Evolutionary conservation across 2,329 filamentous ascomycete genomes (phyloP).

Genomic region (Aquanectria penicillioides): DNA sequence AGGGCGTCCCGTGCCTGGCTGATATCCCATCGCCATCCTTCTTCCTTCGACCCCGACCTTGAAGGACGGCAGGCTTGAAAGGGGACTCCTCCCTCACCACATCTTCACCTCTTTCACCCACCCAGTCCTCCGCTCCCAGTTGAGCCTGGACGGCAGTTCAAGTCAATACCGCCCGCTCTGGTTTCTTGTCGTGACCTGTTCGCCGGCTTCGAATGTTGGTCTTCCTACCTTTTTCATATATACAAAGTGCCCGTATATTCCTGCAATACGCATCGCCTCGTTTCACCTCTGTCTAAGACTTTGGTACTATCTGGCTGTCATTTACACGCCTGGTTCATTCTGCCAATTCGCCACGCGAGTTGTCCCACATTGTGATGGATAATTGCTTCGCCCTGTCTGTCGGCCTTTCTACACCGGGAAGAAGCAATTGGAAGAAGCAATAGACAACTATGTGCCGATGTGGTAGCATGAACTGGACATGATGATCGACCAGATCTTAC

Average conservation of each 20-base stretch:
- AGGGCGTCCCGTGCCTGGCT: constrained; percentile 40
- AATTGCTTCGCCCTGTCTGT: not conserved
- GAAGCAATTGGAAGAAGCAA: constrained; percentile 14
- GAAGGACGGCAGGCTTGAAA: constrained; percentile 23
- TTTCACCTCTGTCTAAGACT: not conserved
- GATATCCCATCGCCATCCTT: constrained; percentile 26
- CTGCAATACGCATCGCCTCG: not conserved
- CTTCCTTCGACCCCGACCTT: constrained; percentile 24
- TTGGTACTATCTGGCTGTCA: not conserved
- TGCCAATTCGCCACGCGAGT: not conserved
- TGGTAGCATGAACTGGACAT: constrained; percentile 1
- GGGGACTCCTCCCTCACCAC: constrained; percentile 14
- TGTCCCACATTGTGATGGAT: not conserved
- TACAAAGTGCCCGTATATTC: not conserved
- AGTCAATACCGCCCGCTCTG: constrained; percentile 13
- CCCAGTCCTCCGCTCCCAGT: constrained; percentile 3
- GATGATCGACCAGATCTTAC: not conserved
- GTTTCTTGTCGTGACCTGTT: constrained; percentile 21
- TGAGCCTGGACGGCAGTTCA: constrained; percentile 18
- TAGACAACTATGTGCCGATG: not conserved
- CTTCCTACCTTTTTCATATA: not conserved
- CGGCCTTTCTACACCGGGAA: not conserved
- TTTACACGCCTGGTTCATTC: not conserved
- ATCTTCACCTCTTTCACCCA: not conserved
- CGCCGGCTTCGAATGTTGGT: constrained; percentile 33